Evolutionary conservation across 768 basidiomycete genomes (phyloP).

Genomic region (Lepiota brunneoincarnata): DNA sequence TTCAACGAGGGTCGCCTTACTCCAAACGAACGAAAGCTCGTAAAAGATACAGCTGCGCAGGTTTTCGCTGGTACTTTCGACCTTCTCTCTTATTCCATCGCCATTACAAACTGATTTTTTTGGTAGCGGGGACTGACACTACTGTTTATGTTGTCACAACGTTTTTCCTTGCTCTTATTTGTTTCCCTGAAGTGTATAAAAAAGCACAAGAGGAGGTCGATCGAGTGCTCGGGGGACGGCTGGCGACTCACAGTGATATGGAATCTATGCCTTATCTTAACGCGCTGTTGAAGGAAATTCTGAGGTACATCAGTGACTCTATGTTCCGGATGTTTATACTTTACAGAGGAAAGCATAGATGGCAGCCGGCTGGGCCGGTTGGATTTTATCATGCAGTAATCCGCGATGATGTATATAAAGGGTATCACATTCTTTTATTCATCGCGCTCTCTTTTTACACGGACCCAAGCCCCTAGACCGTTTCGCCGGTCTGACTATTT

Average conservation of each 20-base stretch:
- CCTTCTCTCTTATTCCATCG: background rate
- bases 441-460: too few species aligned
- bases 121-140: constrained; percentile 7
- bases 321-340: constrained; percentile 12
- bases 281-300: background rate
- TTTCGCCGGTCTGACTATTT: too few species aligned
- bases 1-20: constrained; percentile 6
- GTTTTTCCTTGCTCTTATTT: background rate
- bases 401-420: constrained; percentile 12
- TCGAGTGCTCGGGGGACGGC: background rate
- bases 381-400: constrained; percentile 19
- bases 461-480: too few species aligned
- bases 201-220: constrained; percentile 7
- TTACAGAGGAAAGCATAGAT: background rate
- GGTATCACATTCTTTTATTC: too few species aligned
- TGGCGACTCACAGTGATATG: background rate
- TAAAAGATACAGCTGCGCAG: constrained; percentile 15
- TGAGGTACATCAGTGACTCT: background rate
- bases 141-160: background rate
- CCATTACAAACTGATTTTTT: background rate
- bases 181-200: constrained; percentile 1
- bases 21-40: too few species aligned
- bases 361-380: background rate
- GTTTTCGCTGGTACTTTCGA: constrained; percentile 15
- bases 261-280: background rate